Evolutionary conservation across 2,329 filamentous ascomycete species (phyloP), one percentile per base, ranked within the genome.

Genomic region (Fusarium siculi): DNA sequence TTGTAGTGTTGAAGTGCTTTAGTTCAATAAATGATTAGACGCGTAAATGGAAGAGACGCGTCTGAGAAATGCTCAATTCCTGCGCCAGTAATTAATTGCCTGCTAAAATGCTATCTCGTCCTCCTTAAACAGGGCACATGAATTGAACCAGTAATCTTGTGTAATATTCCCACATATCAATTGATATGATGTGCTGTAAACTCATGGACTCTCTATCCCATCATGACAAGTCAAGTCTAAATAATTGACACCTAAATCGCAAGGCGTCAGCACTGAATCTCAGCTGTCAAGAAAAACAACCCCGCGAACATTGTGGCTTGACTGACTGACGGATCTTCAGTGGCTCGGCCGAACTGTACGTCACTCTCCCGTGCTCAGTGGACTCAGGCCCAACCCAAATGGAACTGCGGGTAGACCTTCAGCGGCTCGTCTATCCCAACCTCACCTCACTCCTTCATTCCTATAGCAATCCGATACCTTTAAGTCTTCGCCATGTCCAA

Each of bases 401-500:
- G 55, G 32, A 50, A 58, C 30, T 42, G 47, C 47, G 65, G 55
- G 58, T 69, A 63, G 46, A 49, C 58, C 65, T 66, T 44, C 18
- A 68, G 54, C 57, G 9, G 40, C 42, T 58, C 46, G 46, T 43
- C 30, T 55, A 64, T 57, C 47, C 34, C 56, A 56, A 23, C 52
- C 42, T 55, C 57, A 23, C 56, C 34, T 54, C 54, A 58, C 36
- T 39, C 44, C 49, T 66, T 30, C 37, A 55, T 50, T 56, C n/a
- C 30, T 16, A 28, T 14, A 64, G 44, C 3, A 11, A 25, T 23
- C n/a, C 37, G 9, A 40, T 36, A 32, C 44, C 52, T 40, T 28
- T 21, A 25, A 19, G 18, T 52, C 30, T 34, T 54, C 43, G 58
- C 30, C 68, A 87, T 87, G 85, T 81, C 84, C 49, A 83, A 84